A percentile compares a stretch with the other conserved stretches of the same genome.
Conservation (phyloP, 129 eudicot genomes). For the Lactuca sativa region DNA sequence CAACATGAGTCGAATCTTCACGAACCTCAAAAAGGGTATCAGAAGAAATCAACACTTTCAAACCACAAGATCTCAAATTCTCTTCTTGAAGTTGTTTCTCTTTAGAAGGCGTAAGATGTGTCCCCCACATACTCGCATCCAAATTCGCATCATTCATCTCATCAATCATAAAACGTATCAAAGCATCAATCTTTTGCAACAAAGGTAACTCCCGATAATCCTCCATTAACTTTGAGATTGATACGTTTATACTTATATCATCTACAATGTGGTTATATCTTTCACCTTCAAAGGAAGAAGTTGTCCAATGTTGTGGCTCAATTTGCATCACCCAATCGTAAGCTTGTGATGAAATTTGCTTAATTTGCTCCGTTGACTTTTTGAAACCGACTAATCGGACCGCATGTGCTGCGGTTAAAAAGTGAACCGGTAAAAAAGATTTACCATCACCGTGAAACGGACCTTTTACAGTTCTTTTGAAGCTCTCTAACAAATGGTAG, state of each 20-base stretch:
- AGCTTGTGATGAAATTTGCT: constrained; percentile 56
- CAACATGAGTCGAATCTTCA: constrained; percentile 72
- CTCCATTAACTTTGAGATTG: constrained; percentile 49
- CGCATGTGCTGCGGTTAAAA: constrained; percentile 71
- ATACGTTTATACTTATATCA: constrained; percentile 45
- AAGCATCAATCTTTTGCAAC: constrained; percentile 62
- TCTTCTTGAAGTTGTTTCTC: constrained; percentile 58
- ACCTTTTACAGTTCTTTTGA: constrained; percentile 51
- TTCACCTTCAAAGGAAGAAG: constrained; percentile 59
- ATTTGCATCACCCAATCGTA: constrained; percentile 75
- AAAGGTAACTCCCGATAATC: constrained; percentile 51
- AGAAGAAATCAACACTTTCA: constrained; percentile 69
- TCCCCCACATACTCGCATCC: constrained; percentile 56
- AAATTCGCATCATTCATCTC: constrained; percentile 39
- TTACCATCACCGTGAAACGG: constrained; percentile 75
- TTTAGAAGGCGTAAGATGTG: constrained; percentile 60
- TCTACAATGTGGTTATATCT: constrained; percentile 51
- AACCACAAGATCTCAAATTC: constrained; percentile 41
- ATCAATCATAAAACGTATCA: constrained; percentile 44
- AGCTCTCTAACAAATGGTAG: constrained; percentile 63
- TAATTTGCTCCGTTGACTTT: constrained; percentile 56
- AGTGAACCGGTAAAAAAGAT: constrained; percentile 47
- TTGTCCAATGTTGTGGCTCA: constrained; percentile 70
- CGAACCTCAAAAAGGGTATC: constrained; percentile 75
- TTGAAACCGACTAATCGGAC: constrained; percentile 51